Evolutionary conservation across 2,329 filamentous ascomycete species (phyloP).

Genomic region (Cryphonectria nitschkei): DNA sequence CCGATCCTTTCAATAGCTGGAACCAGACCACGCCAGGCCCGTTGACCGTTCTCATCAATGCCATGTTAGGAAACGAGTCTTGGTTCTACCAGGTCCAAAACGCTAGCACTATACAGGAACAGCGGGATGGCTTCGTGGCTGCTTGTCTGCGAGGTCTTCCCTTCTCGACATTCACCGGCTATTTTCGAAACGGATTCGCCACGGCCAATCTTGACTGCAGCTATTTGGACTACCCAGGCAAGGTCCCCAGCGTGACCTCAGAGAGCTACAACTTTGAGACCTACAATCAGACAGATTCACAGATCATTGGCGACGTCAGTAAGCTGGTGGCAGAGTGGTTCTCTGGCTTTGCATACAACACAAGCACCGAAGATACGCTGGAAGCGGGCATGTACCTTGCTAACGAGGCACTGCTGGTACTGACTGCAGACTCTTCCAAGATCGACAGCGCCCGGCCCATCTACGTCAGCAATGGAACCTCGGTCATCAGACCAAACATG

Average conservation of each 20-base stretch:
- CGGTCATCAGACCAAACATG: neutral
- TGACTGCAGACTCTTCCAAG: conserved; percentile 10
- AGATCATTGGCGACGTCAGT: conserved; percentile 9
- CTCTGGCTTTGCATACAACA: conserved; percentile 16
- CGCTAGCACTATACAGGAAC: conserved; percentile 1
- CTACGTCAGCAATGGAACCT: conserved; percentile 13
- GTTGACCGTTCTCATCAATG: conserved; percentile 15
- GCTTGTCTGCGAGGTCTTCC: conserved; percentile 12
- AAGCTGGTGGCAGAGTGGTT: conserved; percentile 18
- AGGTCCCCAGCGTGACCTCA: neutral
- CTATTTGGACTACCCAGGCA: conserved; percentile 13
- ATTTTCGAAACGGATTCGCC: conserved; percentile 13
- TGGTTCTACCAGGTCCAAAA: conserved; percentile 18
- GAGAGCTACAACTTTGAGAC: neutral
- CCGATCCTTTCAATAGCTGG: conserved; percentile 14
- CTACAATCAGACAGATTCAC: neutral
- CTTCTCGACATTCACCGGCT: conserved; percentile 12
- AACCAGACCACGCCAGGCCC: conserved; percentile 14
- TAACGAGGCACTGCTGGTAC: conserved; percentile 11
- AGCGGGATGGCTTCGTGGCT: conserved; percentile 6
- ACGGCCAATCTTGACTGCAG: conserved; percentile 15
- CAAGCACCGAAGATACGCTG: conserved; percentile 14
- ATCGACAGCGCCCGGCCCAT: conserved; percentile 16
- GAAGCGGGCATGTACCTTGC: conserved; percentile 20
- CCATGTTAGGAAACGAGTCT: conserved; percentile 19